Conservation (phyloP, 1,139 yeast species). For the Citeromyces hawaiiensis region DNA sequence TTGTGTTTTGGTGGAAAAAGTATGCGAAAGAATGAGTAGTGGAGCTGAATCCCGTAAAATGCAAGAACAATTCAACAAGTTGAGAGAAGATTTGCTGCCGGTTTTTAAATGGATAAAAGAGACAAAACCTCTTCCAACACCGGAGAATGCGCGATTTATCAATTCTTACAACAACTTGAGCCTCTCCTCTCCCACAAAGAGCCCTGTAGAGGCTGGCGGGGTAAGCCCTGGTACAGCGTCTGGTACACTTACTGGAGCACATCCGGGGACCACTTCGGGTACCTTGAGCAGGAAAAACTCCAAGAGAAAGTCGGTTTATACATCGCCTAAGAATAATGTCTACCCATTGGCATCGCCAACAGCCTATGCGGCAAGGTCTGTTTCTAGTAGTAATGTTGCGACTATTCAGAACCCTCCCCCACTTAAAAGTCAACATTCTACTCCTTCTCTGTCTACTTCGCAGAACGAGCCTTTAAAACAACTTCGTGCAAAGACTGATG, state of each 20-base stretch:
- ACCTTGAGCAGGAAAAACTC: neutral
- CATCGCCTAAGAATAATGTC: neutral
- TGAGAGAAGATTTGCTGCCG: conserved; percentile 40
- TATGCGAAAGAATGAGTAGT: neutral
- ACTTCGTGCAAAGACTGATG: conserved; percentile 79
- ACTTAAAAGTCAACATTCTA: neutral
- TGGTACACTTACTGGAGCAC: neutral
- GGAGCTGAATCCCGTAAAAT: conserved; percentile 3
- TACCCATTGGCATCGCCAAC: neutral
- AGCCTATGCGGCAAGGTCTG: neutral
- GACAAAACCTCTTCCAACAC: conserved; percentile 44
- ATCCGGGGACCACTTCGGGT: neutral
- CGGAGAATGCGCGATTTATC: conserved; percentile 22
- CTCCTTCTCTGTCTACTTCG: neutral
- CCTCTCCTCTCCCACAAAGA: conserved; percentile 14
- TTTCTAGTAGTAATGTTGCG: neutral
- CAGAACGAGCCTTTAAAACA: conserved; percentile 65
- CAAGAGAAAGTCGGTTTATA: neutral
- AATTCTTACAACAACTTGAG: neutral
- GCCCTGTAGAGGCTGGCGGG: conserved; percentile 10
- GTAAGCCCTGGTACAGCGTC: neutral
- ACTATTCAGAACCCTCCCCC: neutral
- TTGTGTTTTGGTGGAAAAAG: conserved; percentile 10
- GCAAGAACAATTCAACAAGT: conserved; percentile 29
- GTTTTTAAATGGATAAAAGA: conserved; percentile 37